A percentile compares a stretch with the other conserved stretches of the same genome.
Conservation (phyloP, 2,329 filamentous ascomycete species). For the Botryotinia globosa region DNA sequence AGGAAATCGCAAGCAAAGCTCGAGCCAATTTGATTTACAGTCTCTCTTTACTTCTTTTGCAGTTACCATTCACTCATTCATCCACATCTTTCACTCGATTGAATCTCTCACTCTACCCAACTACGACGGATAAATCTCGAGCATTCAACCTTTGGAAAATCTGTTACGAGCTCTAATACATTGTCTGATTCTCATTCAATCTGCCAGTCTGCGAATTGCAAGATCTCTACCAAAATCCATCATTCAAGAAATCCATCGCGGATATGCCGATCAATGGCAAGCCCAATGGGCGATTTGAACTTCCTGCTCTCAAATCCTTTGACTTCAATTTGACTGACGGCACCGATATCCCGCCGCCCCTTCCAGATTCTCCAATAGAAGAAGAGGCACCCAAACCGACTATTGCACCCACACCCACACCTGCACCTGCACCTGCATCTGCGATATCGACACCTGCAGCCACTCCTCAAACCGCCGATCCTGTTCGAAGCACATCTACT, state of each 20-base stretch:
- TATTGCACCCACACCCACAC: constrained; percentile 19
- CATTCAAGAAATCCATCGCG: neutral
- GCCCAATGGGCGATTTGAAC: constrained; percentile 37
- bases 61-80: neutral
- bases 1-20: constrained; percentile 19
- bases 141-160: neutral
- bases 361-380: constrained; percentile 37
- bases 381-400: constrained; percentile 26
- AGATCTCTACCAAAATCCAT: neutral
- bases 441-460: neutral
- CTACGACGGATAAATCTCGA: neutral
- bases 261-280: constrained; percentile 34
- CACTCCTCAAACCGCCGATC: neutral
- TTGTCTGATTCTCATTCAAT: neutral
- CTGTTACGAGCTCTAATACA: neutral
- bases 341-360: constrained; percentile 39
- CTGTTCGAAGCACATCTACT: neutral
- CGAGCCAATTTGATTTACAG: constrained; percentile 10
- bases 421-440: constrained; percentile 18
- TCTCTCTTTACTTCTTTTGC: neutral
- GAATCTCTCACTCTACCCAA: neutral
- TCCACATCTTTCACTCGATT: neutral
- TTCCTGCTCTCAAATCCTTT: constrained; percentile 37
- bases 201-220: neutral
- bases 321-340: constrained; percentile 39